phyloP scores from a whole-genome alignment of 2,329 filamentous ascomycete species.

The Myrmaecium sp. region DNA sequence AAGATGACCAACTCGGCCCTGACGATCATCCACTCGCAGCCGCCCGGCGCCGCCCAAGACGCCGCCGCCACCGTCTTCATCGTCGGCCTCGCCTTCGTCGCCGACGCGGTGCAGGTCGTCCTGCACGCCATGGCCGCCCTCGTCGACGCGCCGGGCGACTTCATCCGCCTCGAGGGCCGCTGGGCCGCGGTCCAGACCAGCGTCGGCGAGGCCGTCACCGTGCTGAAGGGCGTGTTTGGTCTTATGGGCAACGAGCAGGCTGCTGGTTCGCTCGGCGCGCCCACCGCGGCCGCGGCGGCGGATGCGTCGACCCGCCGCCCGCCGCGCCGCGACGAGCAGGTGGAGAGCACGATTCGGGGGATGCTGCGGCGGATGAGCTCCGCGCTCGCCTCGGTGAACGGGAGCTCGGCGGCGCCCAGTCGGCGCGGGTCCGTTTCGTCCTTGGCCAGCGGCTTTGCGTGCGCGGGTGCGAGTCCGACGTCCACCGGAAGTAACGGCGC shows the following conservation, averaged over 20 bases:
- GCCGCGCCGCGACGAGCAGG: conserved; percentile 2
- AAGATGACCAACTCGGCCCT: conserved; percentile 28
- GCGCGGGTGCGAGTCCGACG: conserved; percentile 1
- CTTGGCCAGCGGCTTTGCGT: not conserved
- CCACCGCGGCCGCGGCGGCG: conserved; percentile 12
- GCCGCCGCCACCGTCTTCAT: conserved; percentile 28
- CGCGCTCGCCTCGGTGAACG: conserved; percentile 3
- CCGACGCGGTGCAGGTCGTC: conserved; percentile 27
- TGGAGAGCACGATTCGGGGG: conserved; percentile 3
- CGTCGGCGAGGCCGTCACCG: conserved; percentile 23
- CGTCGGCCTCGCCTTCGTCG: conserved; percentile 26
- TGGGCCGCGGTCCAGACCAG: conserved; percentile 26
- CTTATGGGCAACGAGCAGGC: conserved; percentile 20
- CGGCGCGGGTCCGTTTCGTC: conserved; percentile 3
- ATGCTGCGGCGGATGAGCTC: conserved; percentile 5
- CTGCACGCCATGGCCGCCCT: conserved; percentile 23
- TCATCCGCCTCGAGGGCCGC: conserved; percentile 28
- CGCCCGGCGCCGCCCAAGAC: conserved; percentile 20
- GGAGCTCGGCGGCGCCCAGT: conserved; percentile 2
- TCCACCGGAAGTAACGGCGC: not conserved
- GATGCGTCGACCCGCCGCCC: too few species aligned
- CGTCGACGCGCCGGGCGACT: conserved; percentile 25
- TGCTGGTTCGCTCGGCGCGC: too few species aligned
- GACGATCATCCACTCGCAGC: conserved; percentile 25
- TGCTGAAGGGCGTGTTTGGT: conserved; percentile 28